These are phyloP conservation scores for Leucocoprinus leucothites DNA, from an alignment of 768 basidiomycete genomes.

Conservation along the genomic window DNA sequence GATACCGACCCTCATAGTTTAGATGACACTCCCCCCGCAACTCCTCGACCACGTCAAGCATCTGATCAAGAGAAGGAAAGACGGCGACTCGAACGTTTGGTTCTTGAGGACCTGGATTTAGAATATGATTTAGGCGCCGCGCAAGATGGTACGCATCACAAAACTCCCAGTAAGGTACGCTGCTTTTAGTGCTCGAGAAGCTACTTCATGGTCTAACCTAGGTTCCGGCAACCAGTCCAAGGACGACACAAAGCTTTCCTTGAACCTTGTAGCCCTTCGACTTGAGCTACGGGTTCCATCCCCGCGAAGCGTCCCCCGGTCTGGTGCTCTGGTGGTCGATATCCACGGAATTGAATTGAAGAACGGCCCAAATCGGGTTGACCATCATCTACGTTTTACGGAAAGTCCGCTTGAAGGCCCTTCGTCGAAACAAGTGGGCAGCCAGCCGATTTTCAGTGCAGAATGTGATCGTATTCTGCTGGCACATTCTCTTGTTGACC, in stretches of 20 bases:
- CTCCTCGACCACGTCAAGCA: conserved; percentile 22
- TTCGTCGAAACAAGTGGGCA: not conserved
- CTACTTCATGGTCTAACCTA: not conserved
- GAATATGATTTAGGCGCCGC: conserved; percentile 39
- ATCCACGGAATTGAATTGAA: conserved; percentile 41
- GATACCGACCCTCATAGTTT: not conserved
- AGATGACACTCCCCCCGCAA: conserved; percentile 37
- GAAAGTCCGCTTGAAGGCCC: not conserved
- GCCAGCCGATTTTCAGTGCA: conserved; percentile 15
- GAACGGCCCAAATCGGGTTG: conserved; percentile 18
- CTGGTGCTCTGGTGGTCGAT: conserved; percentile 69
- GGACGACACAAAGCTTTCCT: conserved; percentile 10
- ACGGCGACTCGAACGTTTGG: conserved; percentile 42
- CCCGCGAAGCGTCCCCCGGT: conserved; percentile 47
- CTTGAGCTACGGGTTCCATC: conserved; percentile 67
- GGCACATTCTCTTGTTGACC: conserved; percentile 38
- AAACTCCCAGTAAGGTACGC: not conserved
- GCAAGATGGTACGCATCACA: not conserved
- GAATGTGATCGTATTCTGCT: conserved; percentile 44
- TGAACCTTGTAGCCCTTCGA: conserved; percentile 58
- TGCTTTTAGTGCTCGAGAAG: not conserved
- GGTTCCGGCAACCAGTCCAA: not conserved
- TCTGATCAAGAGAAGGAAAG: conserved; percentile 34
- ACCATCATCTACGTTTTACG: conserved; percentile 26
- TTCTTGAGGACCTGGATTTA: conserved; percentile 59